Evolutionary conservation across 805 yeast genomes (phyloP).

Genomic region (Yamadazyma sp.): DNA sequence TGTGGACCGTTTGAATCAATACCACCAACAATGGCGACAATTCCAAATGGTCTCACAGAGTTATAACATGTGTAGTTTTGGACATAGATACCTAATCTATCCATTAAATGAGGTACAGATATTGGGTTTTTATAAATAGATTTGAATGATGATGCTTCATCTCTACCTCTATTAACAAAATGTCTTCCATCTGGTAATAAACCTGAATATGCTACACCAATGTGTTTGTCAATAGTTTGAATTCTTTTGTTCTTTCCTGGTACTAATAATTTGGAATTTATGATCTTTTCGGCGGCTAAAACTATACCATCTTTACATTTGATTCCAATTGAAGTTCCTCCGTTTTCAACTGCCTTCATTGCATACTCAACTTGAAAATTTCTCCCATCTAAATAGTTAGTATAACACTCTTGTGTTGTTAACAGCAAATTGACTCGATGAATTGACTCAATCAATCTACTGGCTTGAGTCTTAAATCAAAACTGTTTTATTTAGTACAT

Average conservation of each 20-base stretch:
- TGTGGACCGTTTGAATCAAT: constrained; percentile 88
- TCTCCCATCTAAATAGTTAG: constrained; percentile 70
- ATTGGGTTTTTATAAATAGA: constrained; percentile 72
- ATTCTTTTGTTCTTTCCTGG: constrained; percentile 88
- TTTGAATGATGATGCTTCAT: constrained; percentile 80
- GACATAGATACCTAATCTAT: constrained; percentile 84
- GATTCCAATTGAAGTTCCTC: constrained; percentile 92
- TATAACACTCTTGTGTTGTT: constrained; percentile 15
- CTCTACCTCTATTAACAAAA: constrained; percentile 86
- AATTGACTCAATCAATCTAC: not conserved
- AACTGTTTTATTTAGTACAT: constrained; percentile 17
- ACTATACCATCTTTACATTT: constrained; percentile 91
- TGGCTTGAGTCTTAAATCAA: not conserved
- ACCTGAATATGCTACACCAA: constrained; percentile 95
- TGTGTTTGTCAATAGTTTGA: constrained; percentile 88
- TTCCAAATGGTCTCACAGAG: constrained; percentile 97
- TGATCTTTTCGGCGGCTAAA: constrained; percentile 94
- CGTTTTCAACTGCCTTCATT: constrained; percentile 94
- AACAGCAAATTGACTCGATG: not conserved
- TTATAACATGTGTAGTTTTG: constrained; percentile 95
- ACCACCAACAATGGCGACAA: constrained; percentile 91
- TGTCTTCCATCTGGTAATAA: constrained; percentile 96
- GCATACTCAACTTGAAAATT: constrained; percentile 98
- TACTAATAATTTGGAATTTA: constrained; percentile 80
- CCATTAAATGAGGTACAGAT: constrained; percentile 77